Conservation (phyloP, 2,329 filamentous ascomycete genomes). For the Lomentospora prolificans region DNA sequence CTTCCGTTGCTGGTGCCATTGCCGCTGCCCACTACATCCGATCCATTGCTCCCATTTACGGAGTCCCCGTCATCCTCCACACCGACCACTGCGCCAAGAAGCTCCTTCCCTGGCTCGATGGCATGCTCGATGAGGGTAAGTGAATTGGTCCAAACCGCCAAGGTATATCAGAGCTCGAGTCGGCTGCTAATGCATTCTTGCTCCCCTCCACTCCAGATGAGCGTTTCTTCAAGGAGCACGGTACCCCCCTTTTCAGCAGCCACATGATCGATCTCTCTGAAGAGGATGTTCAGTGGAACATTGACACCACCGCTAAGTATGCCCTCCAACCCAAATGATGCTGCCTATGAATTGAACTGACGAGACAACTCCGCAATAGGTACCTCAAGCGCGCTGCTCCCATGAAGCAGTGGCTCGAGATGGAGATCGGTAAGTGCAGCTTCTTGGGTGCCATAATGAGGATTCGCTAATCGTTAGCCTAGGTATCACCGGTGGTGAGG, state of each 20-base stretch:
- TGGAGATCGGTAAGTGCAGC: conserved; percentile 49
- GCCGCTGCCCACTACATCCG: conserved; percentile 93
- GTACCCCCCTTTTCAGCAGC: conserved; percentile 81
- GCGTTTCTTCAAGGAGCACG: conserved; percentile 85
- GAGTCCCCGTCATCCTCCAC: conserved; percentile 73
- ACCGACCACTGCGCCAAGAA: conserved; percentile 99
- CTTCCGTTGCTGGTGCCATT: conserved; percentile 78
- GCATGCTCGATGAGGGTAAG: conserved; percentile 67
- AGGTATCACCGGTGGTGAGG: conserved; percentile 85
- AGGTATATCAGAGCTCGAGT: neutral
- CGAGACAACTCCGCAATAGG: neutral
- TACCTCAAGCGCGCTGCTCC: conserved; percentile 91
- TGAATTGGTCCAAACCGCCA: neutral
- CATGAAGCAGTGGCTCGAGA: conserved; percentile 99
- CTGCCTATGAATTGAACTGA: neutral
- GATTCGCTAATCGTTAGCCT: conserved; percentile 19
- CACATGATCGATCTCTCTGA: conserved; percentile 99
- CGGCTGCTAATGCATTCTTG: neutral
- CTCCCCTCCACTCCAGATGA: conserved; percentile 47
- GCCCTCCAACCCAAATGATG: neutral
- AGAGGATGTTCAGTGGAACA: conserved; percentile 83
- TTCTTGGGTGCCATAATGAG: neutral
- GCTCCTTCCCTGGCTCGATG: conserved; percentile 94
- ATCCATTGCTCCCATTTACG: conserved; percentile 56
- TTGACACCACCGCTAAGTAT: conserved; percentile 70